Conservation (phyloP, 1,284 basidiomycete species). For the Pholiota adiposa region DNA sequence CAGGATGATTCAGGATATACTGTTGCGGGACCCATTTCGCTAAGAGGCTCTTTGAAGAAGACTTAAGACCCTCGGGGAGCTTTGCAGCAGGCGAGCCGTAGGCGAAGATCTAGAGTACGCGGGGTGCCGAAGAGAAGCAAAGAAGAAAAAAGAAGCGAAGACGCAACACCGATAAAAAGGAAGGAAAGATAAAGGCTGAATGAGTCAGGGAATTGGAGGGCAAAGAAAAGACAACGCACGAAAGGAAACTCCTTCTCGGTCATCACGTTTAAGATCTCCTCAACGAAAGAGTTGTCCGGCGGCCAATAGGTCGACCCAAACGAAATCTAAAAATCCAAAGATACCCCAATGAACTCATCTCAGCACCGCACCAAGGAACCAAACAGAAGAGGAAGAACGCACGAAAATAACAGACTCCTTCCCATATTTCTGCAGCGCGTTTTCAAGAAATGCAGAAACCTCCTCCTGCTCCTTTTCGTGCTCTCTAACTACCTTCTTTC, state of each 20-base stretch:
- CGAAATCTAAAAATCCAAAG: not conserved
- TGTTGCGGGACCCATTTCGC: slow-evolving; percentile 16
- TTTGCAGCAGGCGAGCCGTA: slow-evolving; percentile 1
- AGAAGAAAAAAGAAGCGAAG: too few relatives aligned
- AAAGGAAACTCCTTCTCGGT: not conserved
- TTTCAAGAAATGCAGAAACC: not conserved
- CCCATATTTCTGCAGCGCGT: not conserved
- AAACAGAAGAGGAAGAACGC: not conserved
- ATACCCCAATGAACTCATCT: too few relatives aligned
- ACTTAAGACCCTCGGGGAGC: not conserved
- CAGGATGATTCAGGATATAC: slow-evolving; percentile 11
- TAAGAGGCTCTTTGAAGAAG: slow-evolving; percentile 2
- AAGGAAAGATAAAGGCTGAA: too few relatives aligned
- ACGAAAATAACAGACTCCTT: slow-evolving; percentile 4
- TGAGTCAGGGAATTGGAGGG: too few relatives aligned
- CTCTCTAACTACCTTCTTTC: not conserved
- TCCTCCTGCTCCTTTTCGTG: not conserved
- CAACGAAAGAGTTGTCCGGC: not conserved
- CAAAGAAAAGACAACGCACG: not conserved
- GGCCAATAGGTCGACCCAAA: slow-evolving; percentile 3
- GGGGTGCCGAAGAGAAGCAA: not conserved
- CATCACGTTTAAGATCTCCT: not conserved
- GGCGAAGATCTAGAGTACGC: not conserved
- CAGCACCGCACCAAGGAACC: not conserved
- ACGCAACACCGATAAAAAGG: too few relatives aligned